A percentile compares a stretch with the other conserved stretches of the same genome.
These are phyloP conservation scores for Corylus heterophylla DNA, from an alignment of 306 rosid genomes.

Conservation along the genomic window DNA sequence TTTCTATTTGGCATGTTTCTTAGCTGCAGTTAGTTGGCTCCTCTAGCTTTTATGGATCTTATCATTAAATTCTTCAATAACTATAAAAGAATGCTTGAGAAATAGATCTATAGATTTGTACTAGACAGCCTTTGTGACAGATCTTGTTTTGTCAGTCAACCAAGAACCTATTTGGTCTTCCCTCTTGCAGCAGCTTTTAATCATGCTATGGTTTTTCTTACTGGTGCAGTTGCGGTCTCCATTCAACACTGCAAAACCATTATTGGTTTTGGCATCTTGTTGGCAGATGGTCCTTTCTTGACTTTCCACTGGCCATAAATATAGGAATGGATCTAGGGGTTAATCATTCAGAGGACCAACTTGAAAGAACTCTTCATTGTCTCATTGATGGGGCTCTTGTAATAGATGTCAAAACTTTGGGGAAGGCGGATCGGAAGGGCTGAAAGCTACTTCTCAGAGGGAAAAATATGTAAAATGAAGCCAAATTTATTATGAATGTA, in stretches of 20 bases:
- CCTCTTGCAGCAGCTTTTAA: not conserved
- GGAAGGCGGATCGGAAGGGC: not conserved
- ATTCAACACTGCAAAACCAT: not conserved
- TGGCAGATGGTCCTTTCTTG: not conserved
- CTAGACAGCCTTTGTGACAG: not conserved
- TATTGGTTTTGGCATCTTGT: not conserved
- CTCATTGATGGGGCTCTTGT: not conserved
- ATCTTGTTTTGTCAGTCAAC: not conserved
- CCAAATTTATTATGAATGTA: not conserved
- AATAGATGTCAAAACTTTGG: not conserved
- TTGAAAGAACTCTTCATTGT: not conserved
- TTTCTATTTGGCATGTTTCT: not conserved
- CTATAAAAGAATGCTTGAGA: not conserved
- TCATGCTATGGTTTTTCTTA: not conserved
- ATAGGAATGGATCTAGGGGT: not conserved
- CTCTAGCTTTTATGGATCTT: not conserved
- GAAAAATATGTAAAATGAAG: not conserved
- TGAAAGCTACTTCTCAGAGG: not conserved
- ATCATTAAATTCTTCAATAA: not conserved
- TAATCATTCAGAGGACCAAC: not conserved
- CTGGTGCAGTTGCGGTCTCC: not conserved
- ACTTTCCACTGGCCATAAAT: not conserved
- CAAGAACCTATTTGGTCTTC: not conserved
- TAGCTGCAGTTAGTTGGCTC: not conserved
- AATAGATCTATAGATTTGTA: not conserved